These are phyloP conservation scores for Conticribra weissflogii DNA, from an alignment of 108 stramenopile species.

Conservation along the genomic window DNA sequence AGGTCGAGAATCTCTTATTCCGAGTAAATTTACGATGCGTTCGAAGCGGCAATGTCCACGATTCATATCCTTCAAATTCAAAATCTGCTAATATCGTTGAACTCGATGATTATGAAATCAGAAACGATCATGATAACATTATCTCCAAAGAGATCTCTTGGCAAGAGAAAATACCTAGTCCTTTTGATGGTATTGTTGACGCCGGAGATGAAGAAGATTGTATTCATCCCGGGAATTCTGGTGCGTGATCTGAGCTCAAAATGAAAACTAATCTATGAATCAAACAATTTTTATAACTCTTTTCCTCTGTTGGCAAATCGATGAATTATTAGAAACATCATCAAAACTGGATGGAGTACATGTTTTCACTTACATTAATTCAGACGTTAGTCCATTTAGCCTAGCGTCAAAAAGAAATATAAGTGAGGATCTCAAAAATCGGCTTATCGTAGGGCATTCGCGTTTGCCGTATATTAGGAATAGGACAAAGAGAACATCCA, in stretches of 20 bases:
- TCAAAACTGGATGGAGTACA: neutral
- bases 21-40: conserved; percentile 18
- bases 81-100: neutral
- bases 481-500: neutral
- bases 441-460: neutral
- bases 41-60: neutral
- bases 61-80: too few relatives aligned
- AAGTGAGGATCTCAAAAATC: neutral
- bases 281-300: neutral
- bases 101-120: neutral
- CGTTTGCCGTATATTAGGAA: neutral
- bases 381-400: conserved; percentile 2
- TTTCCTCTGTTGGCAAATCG: neutral
- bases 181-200: neutral
- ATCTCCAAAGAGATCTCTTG: conserved; percentile 24
- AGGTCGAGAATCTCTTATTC: conserved; percentile 18
- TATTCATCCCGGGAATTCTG: neutral
- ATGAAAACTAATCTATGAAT: neutral
- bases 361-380: conserved; percentile 25
- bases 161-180: conserved; percentile 23
- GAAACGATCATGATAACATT: neutral
- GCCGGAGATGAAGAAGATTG: neutral
- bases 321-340: neutral
- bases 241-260: neutral
- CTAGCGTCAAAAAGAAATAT: neutral